Conservation (phyloP, 2,329 filamentous ascomycete genomes). For the Diaporthe citri region DNA sequence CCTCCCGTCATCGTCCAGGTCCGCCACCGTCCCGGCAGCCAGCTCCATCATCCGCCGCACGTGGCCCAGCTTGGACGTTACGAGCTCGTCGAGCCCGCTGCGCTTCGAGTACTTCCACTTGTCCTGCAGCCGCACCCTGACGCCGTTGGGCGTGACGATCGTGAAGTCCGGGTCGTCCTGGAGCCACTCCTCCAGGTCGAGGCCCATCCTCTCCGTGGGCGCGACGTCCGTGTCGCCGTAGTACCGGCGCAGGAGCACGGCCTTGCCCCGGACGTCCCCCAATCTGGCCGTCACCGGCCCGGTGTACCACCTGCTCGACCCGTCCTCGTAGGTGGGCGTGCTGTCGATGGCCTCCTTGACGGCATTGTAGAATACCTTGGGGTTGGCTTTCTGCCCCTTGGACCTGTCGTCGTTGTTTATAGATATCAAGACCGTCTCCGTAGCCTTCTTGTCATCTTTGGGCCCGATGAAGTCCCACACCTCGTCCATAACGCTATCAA, state of each 20-base stretch:
- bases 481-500: conserved; percentile 70
- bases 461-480: conserved; percentile 70
- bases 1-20: not conserved
- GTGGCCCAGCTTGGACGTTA: conserved; percentile 54
- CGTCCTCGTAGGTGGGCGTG: conserved; percentile 47
- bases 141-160: conserved; percentile 53
- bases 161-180: conserved; percentile 74
- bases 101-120: conserved; percentile 58
- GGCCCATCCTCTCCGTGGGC: conserved; percentile 48
- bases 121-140: conserved; percentile 58
- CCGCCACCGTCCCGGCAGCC: conserved; percentile 44
- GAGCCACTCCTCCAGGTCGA: conserved; percentile 65
- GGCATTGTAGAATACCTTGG: conserved; percentile 54
- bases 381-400: conserved; percentile 66
- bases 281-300: conserved; percentile 67
- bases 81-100: conserved; percentile 53
- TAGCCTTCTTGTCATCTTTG: conserved; percentile 58
- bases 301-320: conserved; percentile 69
- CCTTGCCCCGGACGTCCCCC: conserved; percentile 73
- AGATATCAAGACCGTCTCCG: conserved; percentile 75
- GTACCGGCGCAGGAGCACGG: conserved; percentile 75
- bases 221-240: conserved; percentile 56
- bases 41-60: conserved; percentile 53
- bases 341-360: conserved; percentile 68
- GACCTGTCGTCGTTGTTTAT: conserved; percentile 77